These are phyloP conservation scores for Cyclanthera cordifolia DNA, from an alignment of 306 rosid genomes.

Conservation along the genomic window DNA sequence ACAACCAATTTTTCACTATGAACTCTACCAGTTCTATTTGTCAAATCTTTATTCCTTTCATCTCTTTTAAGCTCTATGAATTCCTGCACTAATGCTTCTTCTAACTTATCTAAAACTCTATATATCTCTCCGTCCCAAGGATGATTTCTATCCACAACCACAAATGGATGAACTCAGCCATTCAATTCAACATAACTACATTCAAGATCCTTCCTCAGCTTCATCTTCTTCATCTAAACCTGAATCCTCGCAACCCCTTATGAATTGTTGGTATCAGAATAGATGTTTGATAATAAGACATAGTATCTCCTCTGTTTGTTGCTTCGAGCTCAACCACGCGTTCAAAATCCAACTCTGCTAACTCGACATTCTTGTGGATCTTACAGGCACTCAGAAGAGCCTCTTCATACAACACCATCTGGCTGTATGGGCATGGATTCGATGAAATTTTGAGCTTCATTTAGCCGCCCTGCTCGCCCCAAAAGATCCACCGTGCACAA, in stretches of 20 bases:
- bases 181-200: conserved; percentile 59
- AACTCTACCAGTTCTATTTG: conserved; percentile 26
- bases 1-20: conserved; percentile 80
- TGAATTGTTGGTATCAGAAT: conserved; percentile 34
- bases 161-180: conserved; percentile 58
- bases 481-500: conserved; percentile 82
- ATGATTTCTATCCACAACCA: conserved; percentile 60
- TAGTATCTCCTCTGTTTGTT: conserved; percentile 65
- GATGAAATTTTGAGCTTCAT: conserved; percentile 53
- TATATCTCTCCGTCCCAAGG: conserved; percentile 40
- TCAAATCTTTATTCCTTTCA: conserved; percentile 29
- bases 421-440: conserved; percentile 52
- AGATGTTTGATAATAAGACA: conserved; percentile 65
- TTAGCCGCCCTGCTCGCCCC: conserved; percentile 69
- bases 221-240: conserved; percentile 61
- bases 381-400: conserved; percentile 89
- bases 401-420: conserved; percentile 90
- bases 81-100: conserved; percentile 36
- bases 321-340: conserved; percentile 16
- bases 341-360: conserved; percentile 68
- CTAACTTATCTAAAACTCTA: conserved; percentile 44
- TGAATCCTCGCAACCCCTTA: conserved; percentile 52
- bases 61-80: conserved; percentile 20
- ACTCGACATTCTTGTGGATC: conserved; percentile 53
- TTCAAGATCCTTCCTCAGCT: conserved; percentile 69